Conservation (phyloP, 176 grass and related monocot species). For the Ensete ventricosum region DNA sequence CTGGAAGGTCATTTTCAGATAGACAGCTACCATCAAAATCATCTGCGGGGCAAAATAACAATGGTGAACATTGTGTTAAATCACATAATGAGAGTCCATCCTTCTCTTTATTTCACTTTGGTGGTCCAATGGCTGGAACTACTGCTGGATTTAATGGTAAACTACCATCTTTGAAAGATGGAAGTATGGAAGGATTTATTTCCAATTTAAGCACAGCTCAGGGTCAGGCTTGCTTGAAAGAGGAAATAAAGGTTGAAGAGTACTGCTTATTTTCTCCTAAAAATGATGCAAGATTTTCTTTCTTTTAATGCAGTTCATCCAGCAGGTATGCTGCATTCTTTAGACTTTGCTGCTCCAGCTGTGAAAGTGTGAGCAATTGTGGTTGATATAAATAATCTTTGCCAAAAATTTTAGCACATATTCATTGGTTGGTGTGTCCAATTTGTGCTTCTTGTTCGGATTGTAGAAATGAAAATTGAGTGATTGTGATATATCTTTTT, state of each 20-base stretch:
- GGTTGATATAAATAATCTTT: slow-evolving; percentile 6
- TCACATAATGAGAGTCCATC: slow-evolving; percentile 25
- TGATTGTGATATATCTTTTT: slow-evolving; percentile 5
- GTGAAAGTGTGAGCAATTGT: slow-evolving; percentile 13
- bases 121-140: slow-evolving; percentile 44
- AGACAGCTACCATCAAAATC: slow-evolving; percentile 20
- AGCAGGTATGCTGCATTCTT: neutral
- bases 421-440: slow-evolving; percentile 3
- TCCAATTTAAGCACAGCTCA: slow-evolving; percentile 25
- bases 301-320: slow-evolving; percentile 29
- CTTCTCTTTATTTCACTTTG: slow-evolving; percentile 91
- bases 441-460: slow-evolving; percentile 16
- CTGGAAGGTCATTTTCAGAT: slow-evolving; percentile 27
- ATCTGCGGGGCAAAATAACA: slow-evolving; percentile 11
- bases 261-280: slow-evolving; percentile 75
- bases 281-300: slow-evolving; percentile 35
- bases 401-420: slow-evolving; percentile 1
- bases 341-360: neutral
- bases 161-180: slow-evolving; percentile 40
- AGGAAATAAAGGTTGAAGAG: slow-evolving; percentile 57
- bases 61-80: slow-evolving; percentile 23
- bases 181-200: slow-evolving; percentile 25
- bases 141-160: slow-evolving; percentile 9
- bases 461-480: slow-evolving; percentile 17
- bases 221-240: slow-evolving; percentile 42